Evolutionary conservation across 345 rosid genomes (phyloP).

Genomic region (Gossypium mustelinum): DNA sequence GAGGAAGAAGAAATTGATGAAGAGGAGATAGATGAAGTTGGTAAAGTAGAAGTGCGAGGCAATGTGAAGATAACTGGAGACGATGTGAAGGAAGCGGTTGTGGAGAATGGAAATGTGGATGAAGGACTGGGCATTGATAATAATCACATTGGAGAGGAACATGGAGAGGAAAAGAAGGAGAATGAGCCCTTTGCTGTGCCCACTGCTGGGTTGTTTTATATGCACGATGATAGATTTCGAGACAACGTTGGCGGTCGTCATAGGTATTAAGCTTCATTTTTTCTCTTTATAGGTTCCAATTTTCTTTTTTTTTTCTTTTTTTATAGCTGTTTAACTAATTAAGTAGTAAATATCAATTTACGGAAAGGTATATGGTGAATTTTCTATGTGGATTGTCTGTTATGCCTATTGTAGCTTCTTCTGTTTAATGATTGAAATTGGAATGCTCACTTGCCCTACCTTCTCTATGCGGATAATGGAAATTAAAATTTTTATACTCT

Average conservation of each 20-base stretch:
- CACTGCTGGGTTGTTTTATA: conserved; percentile 92
- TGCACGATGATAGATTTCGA: conserved; percentile 94
- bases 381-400: neutral
- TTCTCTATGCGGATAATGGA: neutral
- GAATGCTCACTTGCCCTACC: neutral
- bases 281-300: neutral
- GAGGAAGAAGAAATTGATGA: conserved; percentile 33
- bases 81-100: neutral
- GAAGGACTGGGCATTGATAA: conserved; percentile 18
- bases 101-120: conserved; percentile 26
- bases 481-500: neutral
- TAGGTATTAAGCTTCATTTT: conserved; percentile 37
- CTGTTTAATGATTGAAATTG: neutral
- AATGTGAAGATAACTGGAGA: conserved; percentile 25
- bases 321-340: neutral
- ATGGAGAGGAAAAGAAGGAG: conserved; percentile 54
- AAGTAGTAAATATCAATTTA: neutral
- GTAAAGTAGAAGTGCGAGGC: conserved; percentile 15
- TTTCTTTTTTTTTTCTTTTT: neutral
- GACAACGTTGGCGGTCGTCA: conserved; percentile 54
- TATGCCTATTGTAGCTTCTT: neutral
- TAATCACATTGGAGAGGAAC: conserved; percentile 33
- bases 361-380: neutral
- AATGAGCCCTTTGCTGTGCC: conserved; percentile 91
- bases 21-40: conserved; percentile 19